Evolutionary conservation across 495 filamentous ascomycete species (phyloP), one percentile per base, ranked within the genome.

Genomic region (Annulohypoxylon bovei): DNA sequence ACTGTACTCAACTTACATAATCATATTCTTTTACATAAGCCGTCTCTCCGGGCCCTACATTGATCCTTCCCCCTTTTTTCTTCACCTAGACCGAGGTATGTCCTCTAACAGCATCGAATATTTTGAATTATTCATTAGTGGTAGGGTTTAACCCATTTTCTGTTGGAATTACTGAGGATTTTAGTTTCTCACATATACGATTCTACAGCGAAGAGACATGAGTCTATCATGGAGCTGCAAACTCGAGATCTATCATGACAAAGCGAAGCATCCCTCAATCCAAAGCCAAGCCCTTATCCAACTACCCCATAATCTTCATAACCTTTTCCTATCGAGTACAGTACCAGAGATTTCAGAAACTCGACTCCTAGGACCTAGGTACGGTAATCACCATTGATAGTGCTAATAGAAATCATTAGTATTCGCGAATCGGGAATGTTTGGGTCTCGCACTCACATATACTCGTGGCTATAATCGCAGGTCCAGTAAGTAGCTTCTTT

Each of bases 401-500:
- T 72, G 60, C 70, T 72, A 32, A n/a, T 7, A 0, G 32, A 25
- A 9, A 40, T 37, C 12, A 8, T 72, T 16, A 72, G 63, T 60
- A 67, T 20, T 0, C 8, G n/a, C 2, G n/a, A 18, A 12, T 0
- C 11, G 39, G 16, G n/a, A 16, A 54, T 12, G 22, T 5, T 14
- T 37, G 0, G 1, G 46, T 35, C 18, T 35, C n/a, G 11, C 47
- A 68, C 70, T 65, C 56, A 72, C 78, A 91, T 93, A 83, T 95
- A 99, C 82, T 98, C 95, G 78, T 98, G 95, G 80, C 93, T 97
- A 80, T 97, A 96, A 82, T 98, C 95, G 79, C 95, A 98, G 69
- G 95, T 97, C 91, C 93, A 98, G 79, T 93, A 94, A 8, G 89
- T 88, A 8, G 91, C 92, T 78, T 94, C 89, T 76, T 93, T 88